These are phyloP conservation scores for Senna tora DNA, from an alignment of 306 rosid genomes.

Conservation along the genomic window DNA sequence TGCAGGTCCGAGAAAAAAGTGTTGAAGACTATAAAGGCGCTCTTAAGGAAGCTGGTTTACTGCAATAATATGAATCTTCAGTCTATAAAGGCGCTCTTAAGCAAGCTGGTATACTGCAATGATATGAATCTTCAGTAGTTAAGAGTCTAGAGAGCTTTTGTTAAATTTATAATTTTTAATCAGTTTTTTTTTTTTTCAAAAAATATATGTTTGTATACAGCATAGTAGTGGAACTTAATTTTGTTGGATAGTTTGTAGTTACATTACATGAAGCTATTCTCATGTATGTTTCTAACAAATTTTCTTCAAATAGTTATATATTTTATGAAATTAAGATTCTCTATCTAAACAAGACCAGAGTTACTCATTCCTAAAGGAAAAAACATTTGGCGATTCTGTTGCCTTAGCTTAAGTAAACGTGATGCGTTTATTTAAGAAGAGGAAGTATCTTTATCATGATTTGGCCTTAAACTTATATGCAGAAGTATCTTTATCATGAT, in stretches of 20 bases:
- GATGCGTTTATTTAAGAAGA: too few relatives aligned
- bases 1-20: constrained; percentile 38
- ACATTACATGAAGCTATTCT: too few relatives aligned
- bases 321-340: too few relatives aligned
- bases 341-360: too few relatives aligned
- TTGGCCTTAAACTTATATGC: too few relatives aligned
- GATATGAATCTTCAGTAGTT: neutral
- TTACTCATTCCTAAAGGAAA: too few relatives aligned
- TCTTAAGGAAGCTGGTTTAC: constrained; percentile 57
- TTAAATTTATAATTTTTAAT: neutral
- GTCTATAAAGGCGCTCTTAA: constrained; percentile 51
- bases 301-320: too few relatives aligned
- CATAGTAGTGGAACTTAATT: neutral
- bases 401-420: too few relatives aligned
- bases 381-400: too few relatives aligned
- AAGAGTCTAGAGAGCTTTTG: neutral
- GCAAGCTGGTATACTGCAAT: constrained; percentile 52
- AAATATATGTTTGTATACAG: too few relatives aligned
- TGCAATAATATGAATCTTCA: constrained; percentile 16
- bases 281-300: neutral
- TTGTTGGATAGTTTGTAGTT: neutral
- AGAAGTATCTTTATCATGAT: too few relatives aligned
- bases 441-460: too few relatives aligned
- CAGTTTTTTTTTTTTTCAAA: neutral
- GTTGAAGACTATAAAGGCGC: constrained; percentile 56